A percentile compares a stretch with the other conserved stretches of the same genome.
Evolutionary conservation across 148 eudicot genomes (phyloP).

Genomic region (Pharnaceum exiguum): DNA sequence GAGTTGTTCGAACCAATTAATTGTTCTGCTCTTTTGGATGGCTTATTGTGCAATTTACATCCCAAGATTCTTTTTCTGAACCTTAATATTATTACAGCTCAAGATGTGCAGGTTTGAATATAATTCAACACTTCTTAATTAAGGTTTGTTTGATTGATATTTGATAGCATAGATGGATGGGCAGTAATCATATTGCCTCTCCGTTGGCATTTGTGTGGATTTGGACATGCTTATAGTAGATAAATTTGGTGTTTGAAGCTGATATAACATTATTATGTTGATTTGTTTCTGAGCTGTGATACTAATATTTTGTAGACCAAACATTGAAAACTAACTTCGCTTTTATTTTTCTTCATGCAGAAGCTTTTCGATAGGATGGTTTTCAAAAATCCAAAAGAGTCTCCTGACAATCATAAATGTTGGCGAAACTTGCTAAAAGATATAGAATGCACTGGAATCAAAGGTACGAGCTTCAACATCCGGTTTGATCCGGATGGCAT

Average conservation of each 20-base stretch:
- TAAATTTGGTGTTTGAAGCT: too few relatives aligned
- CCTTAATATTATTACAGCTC: conserved; percentile 9
- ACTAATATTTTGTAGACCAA: too few relatives aligned
- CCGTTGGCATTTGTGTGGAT: too few relatives aligned
- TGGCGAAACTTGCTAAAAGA: conserved; percentile 20
- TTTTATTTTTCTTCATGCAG: too few relatives aligned
- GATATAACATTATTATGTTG: too few relatives aligned
- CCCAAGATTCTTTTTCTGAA: conserved; percentile 8
- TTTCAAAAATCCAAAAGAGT: too few relatives aligned
- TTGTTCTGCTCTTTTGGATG: conserved; percentile 18
- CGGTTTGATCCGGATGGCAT: too few relatives aligned
- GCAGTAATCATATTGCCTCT: conserved; percentile 4
- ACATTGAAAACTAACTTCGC: too few relatives aligned
- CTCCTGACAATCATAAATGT: conserved; percentile 6
- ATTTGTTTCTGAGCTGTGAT: too few relatives aligned
- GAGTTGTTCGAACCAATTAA: not conserved
- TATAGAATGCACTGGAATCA: conserved; percentile 1
- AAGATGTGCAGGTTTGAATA: conserved; percentile 13
- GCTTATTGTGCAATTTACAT: conserved; percentile 10
- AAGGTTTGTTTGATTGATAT: conserved; percentile 4
- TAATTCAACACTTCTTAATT: not conserved
- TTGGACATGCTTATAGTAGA: too few relatives aligned
- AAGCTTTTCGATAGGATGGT: too few relatives aligned
- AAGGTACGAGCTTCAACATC: too few relatives aligned
- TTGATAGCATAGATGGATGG: conserved; percentile 9